Evolutionary conservation across 805 yeast genomes (phyloP).

Genomic region (Priceomyces carsonii): DNA sequence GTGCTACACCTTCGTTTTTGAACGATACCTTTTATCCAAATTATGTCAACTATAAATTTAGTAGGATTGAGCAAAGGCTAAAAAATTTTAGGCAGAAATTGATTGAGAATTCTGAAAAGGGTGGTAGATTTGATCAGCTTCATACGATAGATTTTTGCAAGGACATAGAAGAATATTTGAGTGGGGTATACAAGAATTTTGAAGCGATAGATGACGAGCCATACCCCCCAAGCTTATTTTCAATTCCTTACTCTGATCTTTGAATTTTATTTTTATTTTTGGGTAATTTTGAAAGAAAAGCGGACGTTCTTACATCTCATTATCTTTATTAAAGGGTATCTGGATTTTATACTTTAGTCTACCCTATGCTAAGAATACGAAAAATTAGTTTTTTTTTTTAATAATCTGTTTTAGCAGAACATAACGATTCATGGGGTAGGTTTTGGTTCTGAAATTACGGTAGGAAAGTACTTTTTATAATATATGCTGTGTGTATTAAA

Average conservation of each 20-base stretch:
- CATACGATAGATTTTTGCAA: conserved; percentile 28
- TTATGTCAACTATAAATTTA: conserved; percentile 7
- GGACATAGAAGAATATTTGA: conserved; percentile 23
- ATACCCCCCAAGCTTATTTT: conserved; percentile 4
- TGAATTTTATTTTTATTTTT: too few relatives aligned
- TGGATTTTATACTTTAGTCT: too few relatives aligned
- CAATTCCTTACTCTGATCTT: conserved; percentile 5
- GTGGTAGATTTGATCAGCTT: conserved; percentile 22
- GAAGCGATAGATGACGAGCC: conserved; percentile 15
- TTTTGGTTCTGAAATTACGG: too few relatives aligned
- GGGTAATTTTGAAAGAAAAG: too few relatives aligned
- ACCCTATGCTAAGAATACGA: too few relatives aligned
- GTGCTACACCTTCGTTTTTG: conserved; percentile 3
- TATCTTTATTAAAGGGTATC: too few relatives aligned
- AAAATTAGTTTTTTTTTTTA: too few relatives aligned
- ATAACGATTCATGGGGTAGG: too few relatives aligned
- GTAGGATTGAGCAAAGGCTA: conserved; percentile 6
- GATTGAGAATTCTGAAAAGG: conserved; percentile 1
- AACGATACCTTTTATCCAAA: conserved; percentile 8
- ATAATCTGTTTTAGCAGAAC: too few relatives aligned
- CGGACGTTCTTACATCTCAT: too few relatives aligned
- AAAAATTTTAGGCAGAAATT: not conserved
- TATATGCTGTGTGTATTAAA: too few relatives aligned
- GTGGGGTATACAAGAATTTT: conserved; percentile 27
- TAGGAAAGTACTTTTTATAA: too few relatives aligned